A percentile compares a stretch with the other conserved stretches of the same genome.
phyloP scores from a whole-genome alignment of 2,329 filamentous ascomycete species.

The Fusarium xyrophilum region DNA sequence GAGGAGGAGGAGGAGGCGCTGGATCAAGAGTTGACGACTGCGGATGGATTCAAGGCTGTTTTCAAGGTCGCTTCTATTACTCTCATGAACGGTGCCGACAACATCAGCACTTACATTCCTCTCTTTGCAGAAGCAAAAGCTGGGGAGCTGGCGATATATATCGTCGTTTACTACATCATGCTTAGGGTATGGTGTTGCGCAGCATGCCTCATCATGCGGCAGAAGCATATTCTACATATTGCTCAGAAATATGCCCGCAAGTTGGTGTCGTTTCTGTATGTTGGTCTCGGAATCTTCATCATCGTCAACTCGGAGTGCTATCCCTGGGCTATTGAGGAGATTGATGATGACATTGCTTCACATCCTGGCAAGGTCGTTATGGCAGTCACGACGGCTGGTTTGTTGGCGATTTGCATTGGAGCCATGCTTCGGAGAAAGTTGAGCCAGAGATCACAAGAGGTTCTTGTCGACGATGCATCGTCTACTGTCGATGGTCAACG shows the following conservation, averaged over 20 bases:
- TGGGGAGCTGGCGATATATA: neutral
- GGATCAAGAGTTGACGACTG: neutral
- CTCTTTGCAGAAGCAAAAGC: neutral
- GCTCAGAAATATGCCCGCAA: neutral
- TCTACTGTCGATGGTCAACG: neutral
- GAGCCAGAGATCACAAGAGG: neutral
- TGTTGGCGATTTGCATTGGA: neutral
- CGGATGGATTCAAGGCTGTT: neutral
- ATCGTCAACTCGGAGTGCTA: slow-evolving; percentile 1
- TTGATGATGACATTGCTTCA: neutral
- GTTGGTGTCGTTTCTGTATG: neutral
- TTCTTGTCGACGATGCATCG: neutral
- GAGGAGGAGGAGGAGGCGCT: too few relatives aligned
- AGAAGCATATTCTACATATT: neutral
- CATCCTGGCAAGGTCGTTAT: neutral
- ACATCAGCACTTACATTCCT: neutral
- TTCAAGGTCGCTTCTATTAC: slow-evolving; percentile 6
- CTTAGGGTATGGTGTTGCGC: neutral
- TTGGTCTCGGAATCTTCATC: neutral
- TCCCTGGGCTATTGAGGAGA: neutral
- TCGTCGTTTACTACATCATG: slow-evolving; percentile 1
- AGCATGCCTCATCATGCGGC: neutral
- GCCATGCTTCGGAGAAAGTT: neutral
- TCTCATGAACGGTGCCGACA: neutral
- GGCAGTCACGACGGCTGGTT: neutral